phyloP scores from a whole-genome alignment of 148 eudicot species.

The Euryodendron excelsum region DNA sequence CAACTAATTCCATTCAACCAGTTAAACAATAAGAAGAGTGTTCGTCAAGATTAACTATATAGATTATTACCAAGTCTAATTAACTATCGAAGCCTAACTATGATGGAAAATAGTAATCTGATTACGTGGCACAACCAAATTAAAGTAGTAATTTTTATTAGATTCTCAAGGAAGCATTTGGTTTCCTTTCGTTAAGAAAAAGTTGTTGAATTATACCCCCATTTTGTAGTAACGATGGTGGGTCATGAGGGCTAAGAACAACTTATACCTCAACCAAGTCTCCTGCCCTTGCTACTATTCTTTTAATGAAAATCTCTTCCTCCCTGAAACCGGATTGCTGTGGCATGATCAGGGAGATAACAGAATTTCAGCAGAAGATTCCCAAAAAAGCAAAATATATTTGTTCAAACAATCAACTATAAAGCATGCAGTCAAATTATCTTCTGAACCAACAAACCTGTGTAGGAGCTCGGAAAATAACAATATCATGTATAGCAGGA shows the following conservation, averaged over 20 bases:
- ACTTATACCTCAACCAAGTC: conserved; percentile 20
- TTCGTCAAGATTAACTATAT: no score
- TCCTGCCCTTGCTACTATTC: conserved; percentile 22
- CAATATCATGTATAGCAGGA: conserved; percentile 18
- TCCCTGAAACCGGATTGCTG: conserved; percentile 15
- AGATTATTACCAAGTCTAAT: no score
- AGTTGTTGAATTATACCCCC: no score
- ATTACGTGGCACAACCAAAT: no score
- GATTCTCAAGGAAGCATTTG: no score
- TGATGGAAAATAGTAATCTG: no score
- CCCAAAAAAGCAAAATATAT: not conserved
- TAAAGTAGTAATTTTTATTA: no score
- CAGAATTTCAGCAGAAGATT: not conserved
- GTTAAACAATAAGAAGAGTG: not conserved
- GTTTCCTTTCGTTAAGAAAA: no score
- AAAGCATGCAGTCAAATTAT: not conserved
- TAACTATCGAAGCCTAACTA: no score
- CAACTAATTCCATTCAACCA: conserved; percentile 4
- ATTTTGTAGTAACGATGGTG: no score
- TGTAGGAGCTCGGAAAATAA: conserved; percentile 8
- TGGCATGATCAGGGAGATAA: not conserved
- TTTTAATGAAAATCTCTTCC: conserved; percentile 18
- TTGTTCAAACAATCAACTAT: no score
- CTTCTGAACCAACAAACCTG: conserved; percentile 3
- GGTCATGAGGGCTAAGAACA: not conserved